These are phyloP conservation scores for Multifurca ochricompacta DNA, from an alignment of 768 basidiomycete genomes.

Conservation along the genomic window DNA sequence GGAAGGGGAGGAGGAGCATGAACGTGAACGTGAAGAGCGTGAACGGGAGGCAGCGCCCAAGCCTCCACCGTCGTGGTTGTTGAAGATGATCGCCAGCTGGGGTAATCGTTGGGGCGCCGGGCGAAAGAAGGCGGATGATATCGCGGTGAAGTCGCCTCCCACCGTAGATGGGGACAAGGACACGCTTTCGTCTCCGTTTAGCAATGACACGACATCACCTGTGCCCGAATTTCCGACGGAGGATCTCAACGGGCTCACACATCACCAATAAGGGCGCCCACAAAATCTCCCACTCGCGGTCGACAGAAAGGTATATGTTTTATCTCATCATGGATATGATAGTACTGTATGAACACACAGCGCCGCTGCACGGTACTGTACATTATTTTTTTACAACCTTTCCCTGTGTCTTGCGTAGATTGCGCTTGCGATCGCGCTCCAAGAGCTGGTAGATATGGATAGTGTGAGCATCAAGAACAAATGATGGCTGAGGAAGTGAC, in stretches of 20 bases:
- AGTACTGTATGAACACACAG: not conserved
- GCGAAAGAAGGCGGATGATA: constrained; percentile 18
- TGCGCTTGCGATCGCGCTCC: constrained; percentile 72
- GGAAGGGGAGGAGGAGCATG: constrained; percentile 40
- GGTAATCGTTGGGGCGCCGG: constrained; percentile 47
- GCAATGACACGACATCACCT: constrained; percentile 8
- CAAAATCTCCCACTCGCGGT: not conserved
- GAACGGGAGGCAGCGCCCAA: constrained; percentile 58
- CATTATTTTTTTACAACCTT: constrained; percentile 41
- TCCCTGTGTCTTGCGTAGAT: constrained; percentile 60
- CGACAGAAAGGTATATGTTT: not conserved
- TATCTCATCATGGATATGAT: not conserved
- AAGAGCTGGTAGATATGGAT: constrained; percentile 36
- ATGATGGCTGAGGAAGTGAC: constrained; percentile 1
- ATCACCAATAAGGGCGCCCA: not conserved
- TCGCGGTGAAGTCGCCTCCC: constrained; percentile 8
- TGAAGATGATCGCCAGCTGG: constrained; percentile 73
- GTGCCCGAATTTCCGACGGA: not conserved
- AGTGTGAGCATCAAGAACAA: not conserved
- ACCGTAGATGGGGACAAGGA: constrained; percentile 11
- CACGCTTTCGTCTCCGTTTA: constrained; percentile 1
- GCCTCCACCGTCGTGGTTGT: constrained; percentile 63
- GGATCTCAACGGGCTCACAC: not conserved
- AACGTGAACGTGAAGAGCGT: constrained; percentile 50
- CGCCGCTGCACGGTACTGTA: not conserved